phyloP scores from a whole-genome alignment of 495 filamentous ascomycete genomes.

The Penicillium mononematosum region DNA sequence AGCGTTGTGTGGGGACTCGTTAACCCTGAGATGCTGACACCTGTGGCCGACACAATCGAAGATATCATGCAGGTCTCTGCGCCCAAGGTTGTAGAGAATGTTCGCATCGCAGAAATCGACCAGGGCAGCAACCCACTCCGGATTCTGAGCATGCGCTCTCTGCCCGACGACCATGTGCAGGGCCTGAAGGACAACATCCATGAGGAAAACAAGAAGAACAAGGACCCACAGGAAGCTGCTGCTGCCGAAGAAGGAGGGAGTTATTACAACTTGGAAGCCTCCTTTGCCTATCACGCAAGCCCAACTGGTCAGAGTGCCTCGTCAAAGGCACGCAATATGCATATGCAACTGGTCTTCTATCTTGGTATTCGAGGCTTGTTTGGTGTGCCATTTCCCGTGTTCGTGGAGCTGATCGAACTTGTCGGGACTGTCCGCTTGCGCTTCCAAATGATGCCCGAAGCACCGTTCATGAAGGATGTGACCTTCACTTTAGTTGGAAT shows the following conservation, averaged over 20 bases:
- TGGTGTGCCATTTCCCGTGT: constrained; percentile 84
- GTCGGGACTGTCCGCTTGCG: constrained; percentile 83
- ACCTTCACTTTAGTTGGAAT: constrained; percentile 93
- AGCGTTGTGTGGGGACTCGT: constrained; percentile 82
- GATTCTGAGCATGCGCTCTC: constrained; percentile 82
- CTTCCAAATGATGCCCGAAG: constrained; percentile 80
- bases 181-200: constrained; percentile 77
- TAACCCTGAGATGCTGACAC: constrained; percentile 88
- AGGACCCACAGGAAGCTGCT: constrained; percentile 83
- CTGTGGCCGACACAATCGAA: constrained; percentile 70
- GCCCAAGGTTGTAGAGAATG: constrained; percentile 85
- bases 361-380: constrained; percentile 71
- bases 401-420: constrained; percentile 80
- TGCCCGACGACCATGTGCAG: constrained; percentile 77
- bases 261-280: constrained; percentile 92
- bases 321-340: constrained; percentile 87
- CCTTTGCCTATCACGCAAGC: constrained; percentile 87
- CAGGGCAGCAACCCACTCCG: constrained; percentile 88
- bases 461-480: constrained; percentile 86
- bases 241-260: constrained; percentile 90
- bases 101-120: constrained; percentile 92
- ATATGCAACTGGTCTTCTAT: constrained; percentile 95
- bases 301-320: constrained; percentile 67
- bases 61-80: constrained; percentile 97
- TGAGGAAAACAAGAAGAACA: constrained; percentile 72